phyloP scores from a whole-genome alignment of 2,329 filamentous ascomycete species.

The Penicillium nordicum region DNA sequence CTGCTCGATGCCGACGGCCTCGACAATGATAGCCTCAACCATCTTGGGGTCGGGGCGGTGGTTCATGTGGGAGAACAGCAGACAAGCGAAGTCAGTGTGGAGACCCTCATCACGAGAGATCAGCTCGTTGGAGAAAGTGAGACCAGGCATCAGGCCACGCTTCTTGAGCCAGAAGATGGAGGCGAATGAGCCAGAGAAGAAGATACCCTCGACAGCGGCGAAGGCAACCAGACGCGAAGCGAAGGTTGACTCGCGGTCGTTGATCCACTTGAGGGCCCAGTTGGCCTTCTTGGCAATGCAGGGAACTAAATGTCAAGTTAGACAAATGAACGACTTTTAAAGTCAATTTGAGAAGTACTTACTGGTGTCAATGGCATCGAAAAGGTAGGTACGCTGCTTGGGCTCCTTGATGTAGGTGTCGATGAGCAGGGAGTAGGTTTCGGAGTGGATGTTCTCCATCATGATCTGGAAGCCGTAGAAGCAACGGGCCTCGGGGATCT shows the following conservation, averaged over 20 bases:
- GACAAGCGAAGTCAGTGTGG: slow-evolving; percentile 97
- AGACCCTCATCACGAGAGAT: slow-evolving; percentile 99
- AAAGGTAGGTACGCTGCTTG: slow-evolving; percentile 87
- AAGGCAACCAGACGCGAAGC: slow-evolving; percentile 95
- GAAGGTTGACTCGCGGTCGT: slow-evolving; percentile 89
- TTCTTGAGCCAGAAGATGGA: slow-evolving; percentile 99
- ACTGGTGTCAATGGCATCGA: slow-evolving; percentile 98
- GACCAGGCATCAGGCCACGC: slow-evolving; percentile 95
- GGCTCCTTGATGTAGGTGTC: slow-evolving; percentile 99
- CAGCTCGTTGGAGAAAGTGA: slow-evolving; percentile 99
- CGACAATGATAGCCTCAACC: slow-evolving; percentile 83
- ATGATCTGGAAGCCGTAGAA: slow-evolving; percentile 99
- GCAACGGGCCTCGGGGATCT: slow-evolving; percentile 96
- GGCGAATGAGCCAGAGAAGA: slow-evolving; percentile 98
- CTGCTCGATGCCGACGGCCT: slow-evolving; percentile 92
- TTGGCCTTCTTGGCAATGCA: slow-evolving; percentile 98
- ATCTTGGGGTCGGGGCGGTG: slow-evolving; percentile 79
- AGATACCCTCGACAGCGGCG: slow-evolving; percentile 97
- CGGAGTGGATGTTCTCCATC: slow-evolving; percentile 99
- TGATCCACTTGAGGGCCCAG: slow-evolving; percentile 94
- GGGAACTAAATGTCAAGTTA: slow-evolving; percentile 60
- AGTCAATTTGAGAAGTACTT: slow-evolving; percentile 39
- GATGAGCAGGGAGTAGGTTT: slow-evolving; percentile 98
- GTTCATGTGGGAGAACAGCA: slow-evolving; percentile 96
- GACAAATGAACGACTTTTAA: slow-evolving; percentile 10